Base-by-base conservation (phyloP, 495 filamentous ascomycete genomes). In the Aspergillus asperescens region DNA sequence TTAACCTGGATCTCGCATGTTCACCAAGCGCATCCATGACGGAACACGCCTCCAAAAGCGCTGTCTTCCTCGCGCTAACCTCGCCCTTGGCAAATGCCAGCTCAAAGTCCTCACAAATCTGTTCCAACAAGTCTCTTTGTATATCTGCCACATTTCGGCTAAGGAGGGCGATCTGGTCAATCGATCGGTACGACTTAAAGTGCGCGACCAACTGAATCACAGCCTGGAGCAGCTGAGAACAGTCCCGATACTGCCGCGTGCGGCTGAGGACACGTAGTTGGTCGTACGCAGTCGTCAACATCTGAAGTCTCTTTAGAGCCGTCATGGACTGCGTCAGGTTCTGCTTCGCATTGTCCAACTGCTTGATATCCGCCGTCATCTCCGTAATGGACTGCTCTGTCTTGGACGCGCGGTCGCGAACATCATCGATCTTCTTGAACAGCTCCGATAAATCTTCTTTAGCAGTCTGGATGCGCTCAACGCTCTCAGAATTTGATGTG, bases 351-450 rank as follows among this genome's bases (percentile, higher is more conserved):
- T 86, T 86, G 69, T 99, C 93, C 53, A 99, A 77, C 60, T 92
- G 84, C 71, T 99, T 99, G 69, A 99, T 99, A 63, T 99, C 94
- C 49, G 93, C 92, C 40, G 93, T 99, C 93, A 99, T 99, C 54
- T 91, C 89, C 50, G 92, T 95, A 66, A 99, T 99, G 35, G 90
- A 83, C 61, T 89, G 86, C 71, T 99, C 94, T 9, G 93, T 96
- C 76, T 89, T 83, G 59, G 90, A 79, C 18, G 93, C 93, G 54
- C 92, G 81, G 64, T 85, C 86, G 54, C 94, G 87, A 22, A 99
- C 93, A 56, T 81, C 87, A 69, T 97, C 93, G 66, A 99, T 95
- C 73, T 93, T 96, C 62, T 85, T 85, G 77, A 99, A 95, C 38
- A 99, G 81, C 49, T 87, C 82, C 6, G 85, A 84, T 46, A 99